A percentile compares a stretch with the other conserved stretches of the same genome.
phyloP scores from a whole-genome alignment of 129 eudicot genomes.

The Heracleum sosnowskyi region DNA sequence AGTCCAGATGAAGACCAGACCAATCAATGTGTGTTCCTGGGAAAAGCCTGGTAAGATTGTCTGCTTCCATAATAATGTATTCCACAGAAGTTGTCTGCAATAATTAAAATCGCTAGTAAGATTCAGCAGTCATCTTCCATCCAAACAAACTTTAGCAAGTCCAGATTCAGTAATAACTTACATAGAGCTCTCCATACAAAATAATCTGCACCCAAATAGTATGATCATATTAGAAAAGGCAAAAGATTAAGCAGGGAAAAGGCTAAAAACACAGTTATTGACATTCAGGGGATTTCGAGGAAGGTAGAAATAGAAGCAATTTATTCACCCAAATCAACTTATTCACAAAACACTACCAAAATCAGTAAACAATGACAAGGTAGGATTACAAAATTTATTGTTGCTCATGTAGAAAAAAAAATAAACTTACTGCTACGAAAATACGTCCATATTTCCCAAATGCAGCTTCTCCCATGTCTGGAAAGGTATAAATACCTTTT shows the following conservation, averaged over 20 bases:
- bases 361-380: not conserved
- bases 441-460: conserved; percentile 89
- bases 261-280: not conserved
- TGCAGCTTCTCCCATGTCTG: conserved; percentile 98
- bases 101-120: not conserved
- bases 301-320: not conserved
- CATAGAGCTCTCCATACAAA: conserved; percentile 83
- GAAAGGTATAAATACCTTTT: conserved; percentile 61
- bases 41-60: conserved; percentile 65
- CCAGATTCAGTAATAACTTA: conserved; percentile 36
- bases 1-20: conserved; percentile 46
- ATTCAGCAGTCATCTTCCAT: not conserved
- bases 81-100: conserved; percentile 82
- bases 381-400: not conserved
- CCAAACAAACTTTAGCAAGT: conserved; percentile 1
- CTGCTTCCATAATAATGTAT: conserved; percentile 82
- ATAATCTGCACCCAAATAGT: conserved; percentile 55
- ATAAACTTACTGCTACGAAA: conserved; percentile 60
- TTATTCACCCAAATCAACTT: not conserved
- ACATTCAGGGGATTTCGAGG: not conserved
- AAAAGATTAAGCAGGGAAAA: not conserved
- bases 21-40: conserved; percentile 53
- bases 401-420: not conserved
- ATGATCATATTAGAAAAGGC: conserved; percentile 14
- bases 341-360: not conserved